Conservation (phyloP, 345 rosid genomes). For the Eucalyptus urophylla region DNA sequence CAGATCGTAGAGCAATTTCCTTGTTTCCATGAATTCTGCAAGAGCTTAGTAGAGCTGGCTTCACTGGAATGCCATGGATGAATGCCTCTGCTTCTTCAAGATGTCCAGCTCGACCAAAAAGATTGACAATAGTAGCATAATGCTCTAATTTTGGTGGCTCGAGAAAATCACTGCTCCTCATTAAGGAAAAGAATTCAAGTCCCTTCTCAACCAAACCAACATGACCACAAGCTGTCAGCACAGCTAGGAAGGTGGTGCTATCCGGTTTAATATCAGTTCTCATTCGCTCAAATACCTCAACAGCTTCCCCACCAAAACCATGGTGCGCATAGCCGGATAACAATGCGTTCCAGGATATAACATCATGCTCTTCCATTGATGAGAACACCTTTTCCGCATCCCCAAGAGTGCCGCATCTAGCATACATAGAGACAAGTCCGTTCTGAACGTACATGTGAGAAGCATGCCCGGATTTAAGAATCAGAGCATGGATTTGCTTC, state of each 20-base stretch:
- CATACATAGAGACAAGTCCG: slow-evolving; percentile 23
- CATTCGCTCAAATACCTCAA: slow-evolving; percentile 21
- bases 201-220: slow-evolving; percentile 23
- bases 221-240: slow-evolving; percentile 25
- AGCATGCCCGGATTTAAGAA: slow-evolving; percentile 11
- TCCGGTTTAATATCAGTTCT: slow-evolving; percentile 10
- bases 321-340: slow-evolving; percentile 13
- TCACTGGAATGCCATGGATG: slow-evolving; percentile 2
- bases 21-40: slow-evolving; percentile 22
- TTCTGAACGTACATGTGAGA: slow-evolving; percentile 7
- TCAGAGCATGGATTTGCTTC: slow-evolving; percentile 14
- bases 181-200: slow-evolving; percentile 13
- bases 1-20: slow-evolving; percentile 13
- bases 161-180: neutral
- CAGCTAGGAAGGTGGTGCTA: slow-evolving; percentile 17
- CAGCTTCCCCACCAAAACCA: slow-evolving; percentile 12
- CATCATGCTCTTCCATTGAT: slow-evolving; percentile 10
- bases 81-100: slow-evolving; percentile 21
- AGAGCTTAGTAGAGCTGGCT: slow-evolving; percentile 21
- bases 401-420: slow-evolving; percentile 15
- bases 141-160: slow-evolving; percentile 16
- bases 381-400: slow-evolving; percentile 10
- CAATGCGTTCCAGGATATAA: slow-evolving; percentile 27
- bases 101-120: slow-evolving; percentile 22
- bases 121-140: slow-evolving; percentile 17